Base-by-base conservation (phyloP, 345 rosid genomes). In the Eucalyptus shirleyi region DNA sequence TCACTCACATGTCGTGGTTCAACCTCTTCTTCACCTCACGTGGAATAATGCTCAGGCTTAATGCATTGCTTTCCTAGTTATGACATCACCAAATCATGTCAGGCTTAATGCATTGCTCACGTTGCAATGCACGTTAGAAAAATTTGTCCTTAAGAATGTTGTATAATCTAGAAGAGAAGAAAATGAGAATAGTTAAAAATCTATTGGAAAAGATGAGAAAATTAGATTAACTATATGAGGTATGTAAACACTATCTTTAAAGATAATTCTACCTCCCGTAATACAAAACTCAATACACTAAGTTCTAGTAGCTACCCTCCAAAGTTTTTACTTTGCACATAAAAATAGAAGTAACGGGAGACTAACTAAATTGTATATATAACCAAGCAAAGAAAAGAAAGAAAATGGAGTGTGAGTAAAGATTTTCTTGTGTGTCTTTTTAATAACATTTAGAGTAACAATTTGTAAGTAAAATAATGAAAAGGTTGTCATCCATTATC, bases 191-290 rank as follows among this genome's bases (percentile, higher is more conserved):
- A 0, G 17, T 60, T 60, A 28, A 3, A 60, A 60, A 60, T 28
- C 4, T 12, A 1, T 60, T 26, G 14, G 32, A 60, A 28, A 26
- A 60, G 15, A 60, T 12, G 32, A 60, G 15, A 60, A 28, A 60
- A 60, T 28, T 26, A 11, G 32, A 60, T 60, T 28, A 60, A 60
- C 0, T 28, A 0, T 26, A 0, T 12, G 4, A 28, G 4, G 8
- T 28, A 0, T 28, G 4, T 0, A 60, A 6, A 6, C 8, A 60
- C 1, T 60, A 0, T 28, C 2, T 12, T 60, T 28, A 60, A 60
- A 0, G 3, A 60, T 60, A 6, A 60, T 28, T 60, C 0, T 0
- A 1, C 1, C 16, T 0, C 1, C 1, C 1, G 2, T 28, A 12
- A 0, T 28, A 60, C 0, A 0, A 28, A 60, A 28, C 32, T 60